Conservation (phyloP, 768 basidiomycete species). For the Termitomyces sp. region DNA sequence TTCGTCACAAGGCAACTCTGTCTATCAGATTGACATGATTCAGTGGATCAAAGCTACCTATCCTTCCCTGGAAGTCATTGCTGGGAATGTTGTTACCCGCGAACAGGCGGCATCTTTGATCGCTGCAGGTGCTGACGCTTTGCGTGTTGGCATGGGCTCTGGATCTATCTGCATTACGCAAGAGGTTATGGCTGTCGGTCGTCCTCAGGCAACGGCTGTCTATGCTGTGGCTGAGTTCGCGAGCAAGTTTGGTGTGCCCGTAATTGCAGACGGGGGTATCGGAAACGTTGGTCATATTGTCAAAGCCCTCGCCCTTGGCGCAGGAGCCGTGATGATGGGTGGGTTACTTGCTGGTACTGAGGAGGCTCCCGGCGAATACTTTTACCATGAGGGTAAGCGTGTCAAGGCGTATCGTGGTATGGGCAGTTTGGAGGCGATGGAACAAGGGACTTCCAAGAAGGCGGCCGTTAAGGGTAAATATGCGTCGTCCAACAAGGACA, state of each 20-base stretch:
- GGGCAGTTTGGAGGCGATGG: constrained; percentile 95
- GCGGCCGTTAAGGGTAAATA: constrained; percentile 36
- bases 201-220: constrained; percentile 98
- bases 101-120: constrained; percentile 96
- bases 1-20: constrained; percentile 94
- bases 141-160: constrained; percentile 96
- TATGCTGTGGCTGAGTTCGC: constrained; percentile 94
- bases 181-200: constrained; percentile 98
- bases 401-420: constrained; percentile 99
- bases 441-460: constrained; percentile 52
- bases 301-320: constrained; percentile 92
- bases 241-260: constrained; percentile 88
- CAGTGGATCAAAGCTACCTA: constrained; percentile 84
- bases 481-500: constrained; percentile 38
- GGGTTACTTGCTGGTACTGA: constrained; percentile 91
- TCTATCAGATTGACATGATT: constrained; percentile 93
- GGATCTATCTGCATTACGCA: constrained; percentile 99
- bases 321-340: constrained; percentile 99
- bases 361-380: constrained; percentile 98
- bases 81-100: constrained; percentile 96
- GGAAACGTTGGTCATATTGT: constrained; percentile 96
- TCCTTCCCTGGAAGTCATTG: constrained; percentile 88
- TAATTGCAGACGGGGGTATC: constrained; percentile 95
- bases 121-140: constrained; percentile 90
- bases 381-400: constrained; percentile 98